Base-by-base conservation (phyloP, 768 basidiomycete genomes). In the Xerocomellus dryophilus region DNA sequence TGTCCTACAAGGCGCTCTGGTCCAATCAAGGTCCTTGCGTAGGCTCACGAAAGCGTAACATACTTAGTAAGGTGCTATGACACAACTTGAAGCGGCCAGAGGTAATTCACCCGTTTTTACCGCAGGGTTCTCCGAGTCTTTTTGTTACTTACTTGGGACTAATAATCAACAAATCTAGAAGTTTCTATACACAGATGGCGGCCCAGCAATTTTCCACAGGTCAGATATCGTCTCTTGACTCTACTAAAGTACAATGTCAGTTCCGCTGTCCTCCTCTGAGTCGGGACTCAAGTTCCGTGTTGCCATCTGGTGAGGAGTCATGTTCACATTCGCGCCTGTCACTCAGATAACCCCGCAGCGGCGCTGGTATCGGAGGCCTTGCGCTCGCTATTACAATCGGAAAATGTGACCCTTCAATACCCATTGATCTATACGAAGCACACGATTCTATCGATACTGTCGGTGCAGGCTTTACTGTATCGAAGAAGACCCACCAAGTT, bases 351-450 rank as follows among this genome's bases (percentile, higher is more conserved):
- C 8, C 3, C 21, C 7, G 5, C 12, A 76, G 69, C 51, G 75
- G 70, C 36, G 76, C 70, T n/a, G 78, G 76, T 8, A 72, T 79
- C 35, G 76, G 73, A 15, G 78, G 79, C 5, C 67, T 80, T 17
- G 64, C 72, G 0, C 72, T 81, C 15, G 75, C 78, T 0, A 67
- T 68, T 18, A 66, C 72, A 9, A 67, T 77, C n/a, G 70, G 66
- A 35, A 63, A 64, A 47, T 69, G 68, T 49, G 57, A 73, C 59
- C 47, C 57, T 17, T 53, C 54, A 1, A 61, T 78, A 18, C 66
- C 73, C 51, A 68, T 78, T 14, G 68, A 76, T 52, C 54, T 81
- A 5, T 82, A 81, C 54, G 81, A 82, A 66, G 72, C 77, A 4
- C 75, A 71, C 18, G 59, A 72, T 2, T 70, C 72, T 25, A 69